Evolutionary conservation across 2,329 filamentous ascomycete genomes (phyloP), one percentile per base, ranked within the genome.

Genomic region (Aspergillus texensis): DNA sequence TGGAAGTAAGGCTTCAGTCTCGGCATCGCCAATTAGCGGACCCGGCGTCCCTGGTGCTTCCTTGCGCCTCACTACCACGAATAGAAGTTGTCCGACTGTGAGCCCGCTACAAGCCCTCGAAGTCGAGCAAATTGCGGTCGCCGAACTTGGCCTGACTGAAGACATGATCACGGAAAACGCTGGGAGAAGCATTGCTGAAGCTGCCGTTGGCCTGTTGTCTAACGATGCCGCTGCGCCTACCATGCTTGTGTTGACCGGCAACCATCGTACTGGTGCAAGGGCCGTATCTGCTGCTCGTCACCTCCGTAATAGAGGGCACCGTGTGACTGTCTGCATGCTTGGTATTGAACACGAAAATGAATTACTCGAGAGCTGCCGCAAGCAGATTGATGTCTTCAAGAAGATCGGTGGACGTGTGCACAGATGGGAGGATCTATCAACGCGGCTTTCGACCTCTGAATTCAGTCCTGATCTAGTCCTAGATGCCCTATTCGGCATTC

Each of bases 101-200:
- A 85, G 84, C 52, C 87, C 94, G 6, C 82, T 95, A 45, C 93
- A 96, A 73, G 95, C 97, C 87, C 86, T 96, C 32, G 94, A 95
- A 66, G 86, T 98, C 1, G 95, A 98, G 78, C 94, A 95, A 72
- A 91, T 96, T 61, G 93, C 94, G 0, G 90, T 93, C 64, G 90
- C 92, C 48, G 93, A 97, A 68, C 87, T 96, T 62, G 93, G 93
- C 6, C 83, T 98, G 54, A 91, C 90, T 0, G 93, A 96, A 74
- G 92, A 95, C 59, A 89, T 97, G 77, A 92, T 98, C 82, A 89
- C 92, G 0, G 95, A 98, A 74, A 97, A 94, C 74, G 91, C 94
- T 1, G 94, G 92, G 21, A 88, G 94, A 30, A 92, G 93, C 50
- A 92, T 98, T 65, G 93, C 94, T 5, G 91, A 97, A 78, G 78